Evolutionary conservation across 2,329 filamentous ascomycete species (phyloP).

Genomic region (Blumeriella jaapii): DNA sequence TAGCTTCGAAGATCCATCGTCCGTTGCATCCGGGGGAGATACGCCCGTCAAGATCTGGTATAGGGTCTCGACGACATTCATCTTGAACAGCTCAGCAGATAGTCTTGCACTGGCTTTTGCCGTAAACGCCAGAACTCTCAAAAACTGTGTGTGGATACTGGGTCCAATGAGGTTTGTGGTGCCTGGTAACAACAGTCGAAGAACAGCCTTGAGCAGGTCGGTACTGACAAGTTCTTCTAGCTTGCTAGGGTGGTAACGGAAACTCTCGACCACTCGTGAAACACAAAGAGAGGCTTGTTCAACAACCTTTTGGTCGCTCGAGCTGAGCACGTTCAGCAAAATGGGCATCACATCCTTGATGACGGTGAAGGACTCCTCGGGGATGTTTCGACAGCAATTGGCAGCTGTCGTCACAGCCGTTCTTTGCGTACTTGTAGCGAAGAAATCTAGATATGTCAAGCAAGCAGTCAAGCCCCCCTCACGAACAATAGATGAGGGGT

Average conservation of each 20-base stretch:
- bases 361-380: constrained; percentile 82
- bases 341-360: constrained; percentile 96
- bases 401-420: constrained; percentile 95
- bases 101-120: constrained; percentile 78
- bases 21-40: constrained; percentile 69
- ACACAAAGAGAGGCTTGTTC: constrained; percentile 95
- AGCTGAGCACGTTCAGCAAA: constrained; percentile 76
- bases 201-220: constrained; percentile 71
- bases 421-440: constrained; percentile 90
- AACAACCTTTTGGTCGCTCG: constrained; percentile 91
- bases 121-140: constrained; percentile 82
- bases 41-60: constrained; percentile 97
- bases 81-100: constrained; percentile 83
- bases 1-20: constrained; percentile 73
- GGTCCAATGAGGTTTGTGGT: constrained; percentile 91
- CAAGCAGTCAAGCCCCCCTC: constrained; percentile 95
- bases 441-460: constrained; percentile 91
- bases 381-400: constrained; percentile 95
- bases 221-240: constrained; percentile 87
- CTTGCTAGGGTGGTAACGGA: constrained; percentile 77
- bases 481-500: constrained; percentile 86
- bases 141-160: constrained; percentile 91
- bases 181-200: constrained; percentile 80
- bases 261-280: constrained; percentile 92
- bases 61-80: constrained; percentile 93